phyloP scores from a whole-genome alignment of 23 red algal species.

The Chondrus crispus region DNA sequence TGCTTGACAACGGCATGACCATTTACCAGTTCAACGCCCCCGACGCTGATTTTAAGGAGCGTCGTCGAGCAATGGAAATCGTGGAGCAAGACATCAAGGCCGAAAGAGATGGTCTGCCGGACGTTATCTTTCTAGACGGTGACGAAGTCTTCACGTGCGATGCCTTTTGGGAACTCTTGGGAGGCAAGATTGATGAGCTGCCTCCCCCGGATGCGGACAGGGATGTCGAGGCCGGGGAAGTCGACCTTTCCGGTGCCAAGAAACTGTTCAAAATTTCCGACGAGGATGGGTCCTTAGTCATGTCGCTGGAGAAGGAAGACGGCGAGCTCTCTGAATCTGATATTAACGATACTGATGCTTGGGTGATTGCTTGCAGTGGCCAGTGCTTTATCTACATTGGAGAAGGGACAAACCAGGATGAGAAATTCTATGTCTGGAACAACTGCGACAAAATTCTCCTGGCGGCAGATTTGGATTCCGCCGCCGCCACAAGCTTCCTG shows the following conservation, averaged over 20 bases:
- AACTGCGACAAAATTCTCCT: slow-evolving; percentile 26
- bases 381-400: slow-evolving; percentile 58
- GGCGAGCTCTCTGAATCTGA: slow-evolving; percentile 27
- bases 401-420: neutral
- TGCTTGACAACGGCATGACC: slow-evolving; percentile 62
- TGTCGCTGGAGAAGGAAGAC: slow-evolving; percentile 41
- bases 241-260: neutral
- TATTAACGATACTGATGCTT: slow-evolving; percentile 50
- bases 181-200: slow-evolving; percentile 40
- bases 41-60: slow-evolving; percentile 34
- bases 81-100: slow-evolving; percentile 35
- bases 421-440: slow-evolving; percentile 57
- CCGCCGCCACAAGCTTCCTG: slow-evolving; percentile 34
- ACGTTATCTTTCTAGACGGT: slow-evolving; percentile 51
- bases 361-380: slow-evolving; percentile 23
- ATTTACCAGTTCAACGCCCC: slow-evolving; percentile 60
- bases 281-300: slow-evolving; percentile 25
- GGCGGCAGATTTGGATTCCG: slow-evolving; percentile 7
- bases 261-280: slow-evolving; percentile 52
- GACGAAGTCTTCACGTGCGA: slow-evolving; percentile 52
- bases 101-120: slow-evolving; percentile 56
- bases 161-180: slow-evolving; percentile 47
- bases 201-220: neutral
- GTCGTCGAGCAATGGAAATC: slow-evolving; percentile 52
- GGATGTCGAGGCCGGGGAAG: slow-evolving; percentile 37